phyloP scores from a whole-genome alignment of 2,329 filamentous ascomycete species.

The Aspergillus piperis region DNA sequence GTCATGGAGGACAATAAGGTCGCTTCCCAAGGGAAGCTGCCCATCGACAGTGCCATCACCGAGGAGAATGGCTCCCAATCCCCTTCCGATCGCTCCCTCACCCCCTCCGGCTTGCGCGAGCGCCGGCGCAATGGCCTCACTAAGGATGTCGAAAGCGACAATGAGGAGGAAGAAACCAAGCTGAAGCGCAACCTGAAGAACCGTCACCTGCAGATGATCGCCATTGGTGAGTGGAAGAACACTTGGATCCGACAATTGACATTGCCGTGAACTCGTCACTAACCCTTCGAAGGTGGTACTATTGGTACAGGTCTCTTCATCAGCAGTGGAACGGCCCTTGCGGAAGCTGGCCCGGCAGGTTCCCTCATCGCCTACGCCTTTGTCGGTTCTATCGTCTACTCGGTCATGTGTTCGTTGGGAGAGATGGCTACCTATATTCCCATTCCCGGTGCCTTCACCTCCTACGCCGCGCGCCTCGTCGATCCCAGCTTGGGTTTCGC shows the following conservation, averaged over 20 bases:
- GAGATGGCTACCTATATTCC: slow-evolving; percentile 79
- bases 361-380: slow-evolving; percentile 68
- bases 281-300: slow-evolving; percentile 52
- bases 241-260: neutral
- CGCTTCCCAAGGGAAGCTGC: neutral
- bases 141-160: slow-evolving; percentile 8
- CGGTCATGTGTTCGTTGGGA: slow-evolving; percentile 66
- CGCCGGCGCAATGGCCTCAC: neutral
- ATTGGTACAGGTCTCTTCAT: slow-evolving; percentile 73
- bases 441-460: slow-evolving; percentile 72
- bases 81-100: neutral
- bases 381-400: slow-evolving; percentile 70
- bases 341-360: slow-evolving; percentile 64
- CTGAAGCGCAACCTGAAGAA: slow-evolving; percentile 27
- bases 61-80: neutral
- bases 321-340: slow-evolving; percentile 63
- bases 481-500: slow-evolving; percentile 71
- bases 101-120: neutral
- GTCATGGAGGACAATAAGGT: neutral
- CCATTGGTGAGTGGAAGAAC: slow-evolving; percentile 15
- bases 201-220: slow-evolving; percentile 28
- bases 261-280: neutral
- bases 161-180: slow-evolving; percentile 9
- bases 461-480: slow-evolving; percentile 76
- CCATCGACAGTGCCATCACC: neutral